Percentiles rank a stretch among this genome's conserved stretches.
Conservation (phyloP, 306 rosid genomes). For the Vicia faba region DNA sequence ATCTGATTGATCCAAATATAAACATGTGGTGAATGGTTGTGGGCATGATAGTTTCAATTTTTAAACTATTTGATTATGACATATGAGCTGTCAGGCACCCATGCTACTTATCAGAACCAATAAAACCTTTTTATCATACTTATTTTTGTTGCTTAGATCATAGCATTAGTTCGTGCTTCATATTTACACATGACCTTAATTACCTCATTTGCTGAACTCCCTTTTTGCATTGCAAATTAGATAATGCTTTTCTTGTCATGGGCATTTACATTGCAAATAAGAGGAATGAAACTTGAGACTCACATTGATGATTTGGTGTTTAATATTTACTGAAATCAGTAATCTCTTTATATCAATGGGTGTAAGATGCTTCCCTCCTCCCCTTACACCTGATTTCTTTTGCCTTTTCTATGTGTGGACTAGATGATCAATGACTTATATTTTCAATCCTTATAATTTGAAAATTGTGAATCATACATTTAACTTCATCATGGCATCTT, state of each 20-base stretch:
- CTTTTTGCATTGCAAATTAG: not conserved
- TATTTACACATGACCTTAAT: not conserved
- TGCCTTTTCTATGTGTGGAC: not conserved
- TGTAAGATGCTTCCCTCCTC: slow-evolving; percentile 9
- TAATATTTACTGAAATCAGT: not conserved
- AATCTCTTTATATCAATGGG: slow-evolving; percentile 6
- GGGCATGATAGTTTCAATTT: slow-evolving; percentile 5
- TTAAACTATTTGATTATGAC: not conserved
- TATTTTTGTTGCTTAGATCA: slow-evolving; percentile 3
- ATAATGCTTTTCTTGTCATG: slow-evolving; percentile 3
- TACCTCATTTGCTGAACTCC: slow-evolving; percentile 7
- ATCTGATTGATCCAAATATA: too few relatives aligned
- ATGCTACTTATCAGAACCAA: slow-evolving; percentile 17
- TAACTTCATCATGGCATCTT: slow-evolving; percentile 39
- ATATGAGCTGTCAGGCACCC: not conserved
- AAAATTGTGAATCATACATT: slow-evolving; percentile 13
- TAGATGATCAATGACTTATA: not conserved
- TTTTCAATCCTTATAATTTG: not conserved
- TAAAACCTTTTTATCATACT: slow-evolving; percentile 4
- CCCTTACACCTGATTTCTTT: not conserved
- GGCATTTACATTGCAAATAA: slow-evolving; percentile 4
- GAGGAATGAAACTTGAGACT: slow-evolving; percentile 4
- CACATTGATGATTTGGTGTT: slow-evolving; percentile 21
- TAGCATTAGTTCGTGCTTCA: slow-evolving; percentile 6
- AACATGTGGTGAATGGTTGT: not conserved